Base-by-base conservation (phyloP, 1,139 yeast species). In the Kluyveromyces sp. region DNA sequence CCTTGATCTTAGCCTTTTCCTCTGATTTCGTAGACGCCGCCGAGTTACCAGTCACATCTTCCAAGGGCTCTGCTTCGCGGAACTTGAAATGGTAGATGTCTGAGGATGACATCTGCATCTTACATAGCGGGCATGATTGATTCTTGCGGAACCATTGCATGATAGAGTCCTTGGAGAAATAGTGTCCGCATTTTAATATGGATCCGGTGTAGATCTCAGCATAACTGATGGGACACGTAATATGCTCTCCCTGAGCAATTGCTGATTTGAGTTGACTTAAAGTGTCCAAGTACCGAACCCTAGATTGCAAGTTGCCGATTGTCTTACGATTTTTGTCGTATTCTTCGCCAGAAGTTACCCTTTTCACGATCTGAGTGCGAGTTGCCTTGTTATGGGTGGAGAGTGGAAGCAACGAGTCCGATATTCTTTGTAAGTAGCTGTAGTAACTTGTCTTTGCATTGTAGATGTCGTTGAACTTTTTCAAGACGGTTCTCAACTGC, bases 171-270 rank as follows among this genome's bases (percentile, higher is more conserved):
- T 77, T 75, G 59, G 96, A 89, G 58, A 83, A 89, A 54, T 80
- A 81, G 63, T 89, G 97, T 0, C 96, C 96, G 70, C 97, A 89
- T 16, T 78, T 79, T 0, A 95, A 82, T 48, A 89, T 68, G 0
- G 92, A 74, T 0, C 97, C 97, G 39, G 78, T 70, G 2, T 77
- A 70, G 38, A 88, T 86, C 1, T 74, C 61, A 3, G 78, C 71
- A 19, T 83, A 76, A 60, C 98, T 92, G 51, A 92, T 88, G 36
- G 81, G 74, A 63, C 97, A 92, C 40, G 73, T 65, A 31, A 61
- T 55, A 4, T 48, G 43, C 35, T 57, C 54, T 15, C 57, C 53
- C 9, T 48, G 46, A 19, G 51, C 51, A n/a, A 56, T 49, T 1
- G 51, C 46, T n/a, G 53, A 53, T 39, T 57, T 53, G n/a, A 61